Base-by-base conservation (phyloP, 2,329 filamentous ascomycete genomes). In the Calonectria montana region DNA sequence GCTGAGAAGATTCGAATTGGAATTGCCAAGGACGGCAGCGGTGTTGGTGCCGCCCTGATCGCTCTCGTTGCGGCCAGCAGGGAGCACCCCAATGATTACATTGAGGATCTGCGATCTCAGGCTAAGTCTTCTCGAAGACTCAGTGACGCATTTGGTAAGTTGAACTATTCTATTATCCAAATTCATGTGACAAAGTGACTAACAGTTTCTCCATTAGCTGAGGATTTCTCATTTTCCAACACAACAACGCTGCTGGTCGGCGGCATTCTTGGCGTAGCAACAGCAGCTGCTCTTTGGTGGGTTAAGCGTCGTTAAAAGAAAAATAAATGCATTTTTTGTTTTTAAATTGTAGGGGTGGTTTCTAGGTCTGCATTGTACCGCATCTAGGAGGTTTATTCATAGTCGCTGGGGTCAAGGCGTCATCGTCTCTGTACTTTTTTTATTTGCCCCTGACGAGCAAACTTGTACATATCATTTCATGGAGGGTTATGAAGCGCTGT, bases 1-100 rank as follows among this genome's bases (percentile, higher is more conserved):
- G 95, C 97, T 75, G 93, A 94, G 85, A 94, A 92, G 84, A 94
- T 99, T 75, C 90, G 95, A 69, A 98, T 99, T 80, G 97, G 96
- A 25, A 97, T 98, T 80, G 97, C 97, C 73, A 98, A 98, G 88
- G 97, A 99, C 82, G 97, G 97, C 59, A 97, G 94, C 75, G 97
- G 84, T 71, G 84, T 86, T 25, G 97, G 97, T 65, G 97, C 97
- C 3, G 97, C 97, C 47, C 86, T 99, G 78, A 98, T 98, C 84
- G 97, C 97, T 64, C 89, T 98, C 63, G 94, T 98, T 31, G 96
- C 96, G 1, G 93, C 94, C 2, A 87, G 88, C 80, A 91, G 89
- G 86, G 89, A 91, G 83, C 88, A 88, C 83, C 82, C 82, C 13
- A 81, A 79, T 3, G 86, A 88, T 67, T 85, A 84, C 74, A 74